Evolutionary conservation across 495 filamentous ascomycete genomes (phyloP).

Genomic region (Amphirosellinia nigrospora): DNA sequence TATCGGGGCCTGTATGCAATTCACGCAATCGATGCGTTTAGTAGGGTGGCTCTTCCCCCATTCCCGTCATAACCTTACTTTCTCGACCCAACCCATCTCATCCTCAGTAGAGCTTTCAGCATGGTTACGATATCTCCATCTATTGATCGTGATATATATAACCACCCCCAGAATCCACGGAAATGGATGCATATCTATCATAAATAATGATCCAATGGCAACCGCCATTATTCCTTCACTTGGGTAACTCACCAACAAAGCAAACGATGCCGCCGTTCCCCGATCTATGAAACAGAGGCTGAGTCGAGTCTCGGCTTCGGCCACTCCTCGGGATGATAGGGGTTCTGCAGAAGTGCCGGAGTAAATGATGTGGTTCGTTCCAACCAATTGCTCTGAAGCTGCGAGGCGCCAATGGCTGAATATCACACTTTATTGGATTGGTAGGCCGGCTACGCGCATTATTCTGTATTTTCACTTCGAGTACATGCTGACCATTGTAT

Average conservation of each 20-base stretch:
- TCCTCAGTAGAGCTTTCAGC: no score
- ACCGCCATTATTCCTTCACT: neutral
- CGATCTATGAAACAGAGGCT: neutral
- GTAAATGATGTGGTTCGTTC: neutral
- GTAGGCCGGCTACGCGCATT: neutral
- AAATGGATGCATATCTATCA: no score
- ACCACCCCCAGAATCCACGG: neutral
- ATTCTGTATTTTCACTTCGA: neutral
- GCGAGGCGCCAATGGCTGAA: neutral
- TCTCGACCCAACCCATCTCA: no score
- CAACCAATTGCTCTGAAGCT: neutral
- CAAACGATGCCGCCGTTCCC: slow-evolving; percentile 11
- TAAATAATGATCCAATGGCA: no score
- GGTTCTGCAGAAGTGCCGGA: neutral
- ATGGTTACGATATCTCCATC: neutral
- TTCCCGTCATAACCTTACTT: no score
- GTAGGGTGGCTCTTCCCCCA: neutral
- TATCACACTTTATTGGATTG: neutral
- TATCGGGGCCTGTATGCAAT: neutral
- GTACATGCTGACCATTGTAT: neutral
- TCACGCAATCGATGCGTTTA: neutral
- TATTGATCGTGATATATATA: neutral
- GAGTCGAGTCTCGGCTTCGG: neutral
- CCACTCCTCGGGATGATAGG: neutral
- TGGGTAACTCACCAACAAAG: neutral